Evolutionary conservation across 164 flowering plant species (phyloP).

Genomic region (Chimonanthus praecox): DNA sequence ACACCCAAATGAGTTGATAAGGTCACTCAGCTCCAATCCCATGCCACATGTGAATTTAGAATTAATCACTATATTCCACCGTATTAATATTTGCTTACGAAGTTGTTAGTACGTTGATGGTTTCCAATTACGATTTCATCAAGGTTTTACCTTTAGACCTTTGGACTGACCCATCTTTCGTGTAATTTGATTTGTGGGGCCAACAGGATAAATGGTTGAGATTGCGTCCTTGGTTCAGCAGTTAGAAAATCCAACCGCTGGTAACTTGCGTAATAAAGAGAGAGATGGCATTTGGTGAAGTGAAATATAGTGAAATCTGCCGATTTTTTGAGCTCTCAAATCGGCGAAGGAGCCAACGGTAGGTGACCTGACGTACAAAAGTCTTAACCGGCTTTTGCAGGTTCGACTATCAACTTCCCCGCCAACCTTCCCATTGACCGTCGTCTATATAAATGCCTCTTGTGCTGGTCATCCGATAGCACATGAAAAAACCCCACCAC

Average conservation of each 20-base stretch:
- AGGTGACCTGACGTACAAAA: conserved; percentile 1
- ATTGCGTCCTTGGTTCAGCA: neutral
- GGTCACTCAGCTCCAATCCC: too few relatives aligned
- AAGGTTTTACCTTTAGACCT: too few relatives aligned
- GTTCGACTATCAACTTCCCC: neutral
- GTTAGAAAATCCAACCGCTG: neutral
- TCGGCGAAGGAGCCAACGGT: neutral
- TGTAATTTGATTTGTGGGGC: too few relatives aligned
- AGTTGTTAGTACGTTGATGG: too few relatives aligned
- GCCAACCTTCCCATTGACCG: conserved; percentile 4
- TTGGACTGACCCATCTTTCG: too few relatives aligned
- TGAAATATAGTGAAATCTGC: too few relatives aligned
- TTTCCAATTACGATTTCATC: too few relatives aligned
- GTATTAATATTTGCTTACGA: too few relatives aligned
- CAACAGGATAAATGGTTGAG: too few relatives aligned
- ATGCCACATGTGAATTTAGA: too few relatives aligned
- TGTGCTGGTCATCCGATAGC: neutral
- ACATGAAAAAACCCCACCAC: neutral
- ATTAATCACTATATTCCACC: too few relatives aligned
- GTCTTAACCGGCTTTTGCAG: conserved; percentile 2
- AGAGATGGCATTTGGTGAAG: neutral
- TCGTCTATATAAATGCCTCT: neutral
- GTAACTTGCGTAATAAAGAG: neutral
- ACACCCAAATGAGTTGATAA: too few relatives aligned
- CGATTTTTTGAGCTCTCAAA: neutral